Evolutionary conservation across 164 flowering plant species (phyloP), one percentile per base, ranked within the genome.

Genomic region (Liquidambar formosana): DNA sequence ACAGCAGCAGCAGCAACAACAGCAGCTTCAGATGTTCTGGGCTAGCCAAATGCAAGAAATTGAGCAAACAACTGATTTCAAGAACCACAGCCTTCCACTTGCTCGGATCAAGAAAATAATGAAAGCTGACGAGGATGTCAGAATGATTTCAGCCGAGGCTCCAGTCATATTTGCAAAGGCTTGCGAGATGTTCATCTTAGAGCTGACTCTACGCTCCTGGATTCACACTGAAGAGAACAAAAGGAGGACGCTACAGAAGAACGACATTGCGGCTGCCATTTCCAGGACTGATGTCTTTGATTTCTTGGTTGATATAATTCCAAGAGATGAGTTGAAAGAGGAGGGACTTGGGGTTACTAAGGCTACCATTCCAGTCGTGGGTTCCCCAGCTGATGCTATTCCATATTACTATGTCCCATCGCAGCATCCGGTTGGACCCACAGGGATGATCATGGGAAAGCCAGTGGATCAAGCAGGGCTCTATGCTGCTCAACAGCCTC

Each of bases 131-230:
- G 86, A 83, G 66, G 86, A 83, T 62, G 86, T 83, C 1, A 49
- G 82, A 28, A 83, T 83, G 87, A 83, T 83, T 8, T 83, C 87
- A 1, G 84, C 87, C 0, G 87, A 83, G 71, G 87, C 87, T 26
- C 87, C 87, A 4, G 83, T 83, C 8, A 66, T 83, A 18, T 83
- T 83, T 46, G 84, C 84, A 13, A 83, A 83, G 69, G 87, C 87
- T 1, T 83, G 87, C 54, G 87, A 83, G 75, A 83, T 83, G 84
- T 83, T 83, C 77, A 81, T 83, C 65, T 27, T 80, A 75, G 84
- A 83, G 72, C 76, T 81, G 57, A 83, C 83, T 33, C 52, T 83
- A 41, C 81, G 84, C 3, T 77, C 87, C 27, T 83, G 87, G 87
- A 79, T 81, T 61, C 84, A 83, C 68, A 81, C 83, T 0, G 87